Percentiles rank a stretch among this genome's conserved stretches.
Conservation (phyloP, 768 basidiomycete species). For the Suillus decipiens region DNA sequence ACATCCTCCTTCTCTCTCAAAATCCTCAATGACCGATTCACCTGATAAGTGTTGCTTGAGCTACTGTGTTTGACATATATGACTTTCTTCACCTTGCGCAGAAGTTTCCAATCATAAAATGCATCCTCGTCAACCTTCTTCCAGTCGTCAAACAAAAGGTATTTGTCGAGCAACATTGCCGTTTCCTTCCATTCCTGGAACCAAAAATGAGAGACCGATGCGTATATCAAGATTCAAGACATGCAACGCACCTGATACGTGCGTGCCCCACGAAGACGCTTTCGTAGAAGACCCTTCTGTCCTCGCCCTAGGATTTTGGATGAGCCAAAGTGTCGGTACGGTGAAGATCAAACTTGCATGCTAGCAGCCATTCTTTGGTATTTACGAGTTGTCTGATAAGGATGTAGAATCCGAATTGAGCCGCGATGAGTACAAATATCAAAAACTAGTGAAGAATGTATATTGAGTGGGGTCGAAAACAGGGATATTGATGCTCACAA, state of each 20-base stretch:
- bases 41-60: conserved; percentile 40
- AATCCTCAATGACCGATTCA: conserved; percentile 69
- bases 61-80: no score
- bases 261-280: conserved; percentile 69
- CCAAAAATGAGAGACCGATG: neutral
- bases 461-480: neutral
- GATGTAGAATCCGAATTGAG: conserved; percentile 86
- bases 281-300: conserved; percentile 74
- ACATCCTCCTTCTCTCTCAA: conserved; percentile 79
- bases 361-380: conserved; percentile 88
- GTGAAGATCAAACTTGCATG: conserved; percentile 55
- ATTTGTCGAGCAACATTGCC: conserved; percentile 76
- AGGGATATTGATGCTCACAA: conserved; percentile 48
- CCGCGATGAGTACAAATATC: conserved; percentile 80
- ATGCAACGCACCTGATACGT: conserved; percentile 62
- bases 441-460: conserved; percentile 53
- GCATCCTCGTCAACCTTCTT: conserved; percentile 84
- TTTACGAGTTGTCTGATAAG: conserved; percentile 91
- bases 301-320: conserved; percentile 67
- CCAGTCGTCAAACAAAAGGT: conserved; percentile 88
- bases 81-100: conserved; percentile 58
- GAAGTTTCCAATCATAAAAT: conserved; percentile 90
- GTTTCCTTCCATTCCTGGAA: conserved; percentile 83
- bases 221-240: neutral
- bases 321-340: conserved; percentile 7